Conservation (phyloP, 768 basidiomycete genomes). For the Rhodotorula toruloides region DNA sequence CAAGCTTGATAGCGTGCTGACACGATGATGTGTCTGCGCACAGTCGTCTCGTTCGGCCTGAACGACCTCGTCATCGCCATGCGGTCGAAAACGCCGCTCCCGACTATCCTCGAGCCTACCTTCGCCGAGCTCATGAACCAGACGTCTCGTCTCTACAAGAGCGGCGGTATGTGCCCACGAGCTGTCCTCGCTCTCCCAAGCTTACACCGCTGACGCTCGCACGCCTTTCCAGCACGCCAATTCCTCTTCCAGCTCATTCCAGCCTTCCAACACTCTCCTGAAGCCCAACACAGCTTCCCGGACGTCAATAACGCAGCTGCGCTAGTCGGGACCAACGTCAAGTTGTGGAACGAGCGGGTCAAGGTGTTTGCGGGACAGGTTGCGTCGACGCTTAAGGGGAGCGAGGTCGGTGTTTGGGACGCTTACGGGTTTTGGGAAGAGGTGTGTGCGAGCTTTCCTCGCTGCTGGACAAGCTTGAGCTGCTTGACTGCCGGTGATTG, state of each 20-base stretch:
- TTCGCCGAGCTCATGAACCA: not conserved
- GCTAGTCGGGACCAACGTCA: not conserved
- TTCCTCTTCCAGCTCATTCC: constrained; percentile 10
- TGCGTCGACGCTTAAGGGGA: no score
- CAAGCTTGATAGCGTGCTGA: no score
- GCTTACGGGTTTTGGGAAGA: no score
- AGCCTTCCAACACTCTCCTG: not conserved
- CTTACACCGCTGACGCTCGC: not conserved
- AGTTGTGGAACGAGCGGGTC: constrained; percentile 4
- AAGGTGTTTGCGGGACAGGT: no score
- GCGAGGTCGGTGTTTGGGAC: no score
- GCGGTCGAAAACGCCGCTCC: not conserved
- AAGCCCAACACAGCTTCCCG: not conserved
- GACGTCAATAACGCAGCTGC: not conserved
- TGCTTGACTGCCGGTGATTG: not conserved
- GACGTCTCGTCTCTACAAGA: not conserved
- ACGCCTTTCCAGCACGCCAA: constrained; percentile 8
- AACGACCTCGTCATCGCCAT: constrained; percentile 12
- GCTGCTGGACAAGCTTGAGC: not conserved
- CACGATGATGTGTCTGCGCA: no score
- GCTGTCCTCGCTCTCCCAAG: not conserved
- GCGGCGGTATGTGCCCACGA: constrained; percentile 2
- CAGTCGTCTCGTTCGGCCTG: constrained; percentile 11
- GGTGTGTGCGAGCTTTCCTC: no score
- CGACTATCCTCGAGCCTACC: not conserved